Base-by-base conservation (phyloP, 768 basidiomycete species). In the Grammothele lineata region DNA sequence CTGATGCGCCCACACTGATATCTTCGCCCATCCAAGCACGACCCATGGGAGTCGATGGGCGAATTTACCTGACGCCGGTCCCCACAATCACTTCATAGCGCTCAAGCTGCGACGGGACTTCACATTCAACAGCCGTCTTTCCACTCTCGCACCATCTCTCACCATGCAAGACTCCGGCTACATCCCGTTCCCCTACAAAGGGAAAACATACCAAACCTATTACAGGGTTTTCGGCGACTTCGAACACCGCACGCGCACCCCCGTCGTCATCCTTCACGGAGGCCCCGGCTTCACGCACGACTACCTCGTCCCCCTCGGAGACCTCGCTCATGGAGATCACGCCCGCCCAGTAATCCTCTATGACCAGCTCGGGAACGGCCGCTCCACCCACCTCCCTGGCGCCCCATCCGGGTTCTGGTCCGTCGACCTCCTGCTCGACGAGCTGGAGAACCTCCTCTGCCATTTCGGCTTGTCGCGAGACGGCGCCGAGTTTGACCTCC, bases 281-380 rank as follows among this genome's bases (percentile, higher is more conserved):
- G 64, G 61, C 0, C 64, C 64, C 0, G 62, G 58, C 18, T 48
- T 59, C 14, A 33, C 56, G 4, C 56, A 56, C 43, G 49, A 60
- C 43, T 62, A 62, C 52, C 45, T 65, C 43, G 34, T 55, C 17
- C 58, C 64, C 9, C 40, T 59, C 21, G 30, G 49, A 15, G 59
- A 64, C 40, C 58, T 63, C 37, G 47, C 53, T 14, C n/a, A n/a
- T n/a, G n/a, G n/a, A n/a, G 22, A 38, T 17, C 17, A 23, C 9
- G 36, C 45, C 14, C 42, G 54, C 25, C 70, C 73, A 3, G 65
- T 78, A 48, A 54, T 78, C 44, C 65, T 77, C 49, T 78, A 78
- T 50, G 78, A 77, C 54, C 77, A 79, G 58, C 56, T 78, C 39
- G 77, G 75, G 7, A 70, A 61, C 50, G 72, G 65, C 12, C 57